A percentile compares a stretch with the other conserved stretches of the same genome.
Conservation (phyloP, 345 rosid genomes). For the Cardamine chenopodiifolia region DNA sequence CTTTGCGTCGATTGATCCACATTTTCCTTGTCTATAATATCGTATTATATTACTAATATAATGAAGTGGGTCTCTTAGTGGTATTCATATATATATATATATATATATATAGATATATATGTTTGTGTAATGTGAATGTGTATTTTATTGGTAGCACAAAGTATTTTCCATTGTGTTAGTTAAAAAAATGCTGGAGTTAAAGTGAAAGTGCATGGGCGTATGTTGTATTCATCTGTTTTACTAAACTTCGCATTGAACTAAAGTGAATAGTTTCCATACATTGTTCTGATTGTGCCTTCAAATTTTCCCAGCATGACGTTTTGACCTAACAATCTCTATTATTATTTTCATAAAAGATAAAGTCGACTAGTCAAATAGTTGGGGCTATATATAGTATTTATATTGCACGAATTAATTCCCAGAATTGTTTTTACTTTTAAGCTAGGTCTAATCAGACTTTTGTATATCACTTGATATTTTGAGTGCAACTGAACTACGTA, state of each 20-base stretch:
- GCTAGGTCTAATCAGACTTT: too few relatives aligned
- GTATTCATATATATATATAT: neutral
- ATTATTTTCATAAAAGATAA: neutral
- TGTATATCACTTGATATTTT: too few relatives aligned
- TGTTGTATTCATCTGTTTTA: neutral
- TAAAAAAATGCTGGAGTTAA: neutral
- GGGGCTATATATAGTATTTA: neutral
- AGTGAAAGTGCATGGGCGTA: neutral
- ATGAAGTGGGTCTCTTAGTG: neutral
- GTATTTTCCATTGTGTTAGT: constrained; percentile 8
- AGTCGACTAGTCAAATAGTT: neutral
- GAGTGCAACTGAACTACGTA: neutral
- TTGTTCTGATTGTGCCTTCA: neutral
- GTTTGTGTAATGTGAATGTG: constrained; percentile 26
- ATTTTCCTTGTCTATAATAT: constrained; percentile 13
- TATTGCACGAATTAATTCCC: too few relatives aligned
- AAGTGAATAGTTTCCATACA: neutral
- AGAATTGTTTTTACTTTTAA: neutral
- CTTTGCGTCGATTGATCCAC: neutral
- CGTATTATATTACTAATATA: neutral
- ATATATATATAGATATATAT: neutral
- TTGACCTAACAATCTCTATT: neutral
- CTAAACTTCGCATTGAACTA: neutral
- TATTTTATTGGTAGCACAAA: neutral
- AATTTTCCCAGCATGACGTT: neutral